Percentiles rank a stretch among this genome's conserved stretches.
phyloP scores from a whole-genome alignment of 352 stramenopile genomes.

The Phytopythium helicoides region DNA sequence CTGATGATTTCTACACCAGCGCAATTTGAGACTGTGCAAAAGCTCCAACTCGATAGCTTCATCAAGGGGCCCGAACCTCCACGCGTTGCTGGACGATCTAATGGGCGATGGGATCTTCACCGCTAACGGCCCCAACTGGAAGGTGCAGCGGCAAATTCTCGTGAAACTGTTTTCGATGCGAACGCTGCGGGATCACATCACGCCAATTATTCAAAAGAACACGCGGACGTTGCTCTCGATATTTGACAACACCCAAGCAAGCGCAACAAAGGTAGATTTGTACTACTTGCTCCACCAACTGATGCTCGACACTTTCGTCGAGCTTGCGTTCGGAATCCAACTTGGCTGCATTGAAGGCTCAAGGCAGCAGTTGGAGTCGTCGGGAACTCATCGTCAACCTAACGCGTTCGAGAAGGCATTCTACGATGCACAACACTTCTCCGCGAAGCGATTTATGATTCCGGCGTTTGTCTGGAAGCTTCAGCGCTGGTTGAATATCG shows the following conservation, averaged over 20 bases:
- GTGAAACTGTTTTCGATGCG: constrained; percentile 77
- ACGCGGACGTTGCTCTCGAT: constrained; percentile 6
- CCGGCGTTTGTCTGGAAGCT: constrained; percentile 44
- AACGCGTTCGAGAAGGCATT: constrained; percentile 18
- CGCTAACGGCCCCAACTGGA: constrained; percentile 55
- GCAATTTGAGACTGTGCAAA: constrained; percentile 40
- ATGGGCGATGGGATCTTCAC: constrained; percentile 62
- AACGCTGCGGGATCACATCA: constrained; percentile 29
- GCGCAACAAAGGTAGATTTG: constrained; percentile 9
- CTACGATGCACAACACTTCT: constrained; percentile 15
- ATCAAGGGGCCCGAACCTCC: constrained; percentile 47
- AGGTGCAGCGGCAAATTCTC: constrained; percentile 59
- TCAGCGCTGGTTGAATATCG: constrained; percentile 38
- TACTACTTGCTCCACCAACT: constrained; percentile 22
- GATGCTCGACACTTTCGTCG: constrained; percentile 49
- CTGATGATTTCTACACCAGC: constrained; percentile 15
- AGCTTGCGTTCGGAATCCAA: constrained; percentile 52
- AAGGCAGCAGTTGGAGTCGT: background rate
- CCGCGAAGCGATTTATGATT: constrained; percentile 18
- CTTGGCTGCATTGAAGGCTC: constrained; percentile 13
- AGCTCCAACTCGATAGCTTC: constrained; percentile 59
- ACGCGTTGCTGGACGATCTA: constrained; percentile 33
- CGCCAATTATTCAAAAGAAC: constrained; percentile 17
- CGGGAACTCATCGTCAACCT: background rate
- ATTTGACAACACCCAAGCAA: constrained; percentile 4